Evolutionary conservation across 148 eudicot species (phyloP), one percentile per base, ranked within the genome.

Genomic region (Linanthus parryae): DNA sequence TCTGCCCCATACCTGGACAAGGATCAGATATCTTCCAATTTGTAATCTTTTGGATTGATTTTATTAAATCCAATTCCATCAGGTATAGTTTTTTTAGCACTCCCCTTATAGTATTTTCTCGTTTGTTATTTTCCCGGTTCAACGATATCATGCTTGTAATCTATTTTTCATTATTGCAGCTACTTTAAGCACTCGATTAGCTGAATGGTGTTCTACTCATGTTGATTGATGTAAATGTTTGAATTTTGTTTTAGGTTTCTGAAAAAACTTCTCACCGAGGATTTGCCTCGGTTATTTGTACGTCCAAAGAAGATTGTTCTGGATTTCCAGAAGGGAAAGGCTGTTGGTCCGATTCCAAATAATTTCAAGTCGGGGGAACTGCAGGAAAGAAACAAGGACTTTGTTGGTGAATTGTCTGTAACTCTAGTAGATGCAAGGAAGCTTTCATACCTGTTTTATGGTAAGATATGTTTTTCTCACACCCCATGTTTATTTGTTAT

Each of bases 341-440:
- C 94, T 41, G 94, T 84, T 23, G 99, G 88, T 51, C 91, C 99
- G 27, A 73, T 79, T 52, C 61, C 81, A 42, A 58, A 39, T 60
- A 70, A 69, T 66, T 57, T 72, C 36, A 79, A 83, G 58, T 63
- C 95, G n/a, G 88, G 68, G 43, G 99, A 75, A 69, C 62, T 66
- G 52, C 86, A 77, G 61, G 98, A 81, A 56, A 82, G 89, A 66
- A 88, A 92, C 56, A 87, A 72, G 39, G 83, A 92, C 67, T 87
- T 66, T 67, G 79, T 75, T 46, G 99, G 96, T 47, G 99, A 92
- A 83, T 77, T 92, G 59, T 92, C 99, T 8, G 99, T 82, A 40
- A 92, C 99, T 61, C 96, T 92, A 58, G 90, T 87, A 33, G 96
- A 92, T 87, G 99, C 99, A 57, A 73, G 83, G 24, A 82, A 79